Evolutionary conservation across 345 rosid species (phyloP).

Genomic region (Cardiospermum halicacabum): DNA sequence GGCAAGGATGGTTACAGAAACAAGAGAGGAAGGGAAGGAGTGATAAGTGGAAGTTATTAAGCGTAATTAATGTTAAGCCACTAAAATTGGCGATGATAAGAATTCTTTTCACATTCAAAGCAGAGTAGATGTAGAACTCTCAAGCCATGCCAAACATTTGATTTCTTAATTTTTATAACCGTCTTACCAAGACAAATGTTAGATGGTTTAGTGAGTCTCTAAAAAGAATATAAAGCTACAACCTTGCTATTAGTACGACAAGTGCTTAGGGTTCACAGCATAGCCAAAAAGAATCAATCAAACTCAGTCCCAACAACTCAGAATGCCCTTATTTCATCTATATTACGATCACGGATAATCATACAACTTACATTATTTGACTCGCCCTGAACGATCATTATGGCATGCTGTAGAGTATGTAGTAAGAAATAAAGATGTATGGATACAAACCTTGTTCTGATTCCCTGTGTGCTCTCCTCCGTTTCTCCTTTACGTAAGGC

Average conservation of each 20-base stretch:
- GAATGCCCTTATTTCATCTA: not conserved
- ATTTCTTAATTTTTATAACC: not conserved
- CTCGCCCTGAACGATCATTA: not conserved
- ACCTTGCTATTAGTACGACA: not conserved
- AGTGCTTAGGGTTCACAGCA: not conserved
- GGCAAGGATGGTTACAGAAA: not conserved
- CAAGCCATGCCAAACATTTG: not conserved
- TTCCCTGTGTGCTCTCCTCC: conserved; percentile 31
- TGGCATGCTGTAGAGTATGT: not conserved
- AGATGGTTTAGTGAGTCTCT: not conserved
- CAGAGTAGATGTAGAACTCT: not conserved
- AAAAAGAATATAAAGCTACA: not conserved
- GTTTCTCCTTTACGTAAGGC: conserved; percentile 59
- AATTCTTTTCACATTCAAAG: not conserved
- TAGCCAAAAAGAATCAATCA: not conserved
- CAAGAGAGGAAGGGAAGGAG: conserved; percentile 2
- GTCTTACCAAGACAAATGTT: not conserved
- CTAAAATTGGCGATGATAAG: not conserved
- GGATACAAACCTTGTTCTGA: conserved; percentile 54
- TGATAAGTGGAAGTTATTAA: not conserved
- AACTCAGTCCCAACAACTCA: not conserved
- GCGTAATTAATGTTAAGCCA: not conserved
- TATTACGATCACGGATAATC: not conserved
- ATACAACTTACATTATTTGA: not conserved
- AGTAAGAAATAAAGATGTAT: no score